These are phyloP conservation scores for Tulasnella sp. DNA, from an alignment of 768 basidiomycete genomes.

Conservation along the genomic window DNA sequence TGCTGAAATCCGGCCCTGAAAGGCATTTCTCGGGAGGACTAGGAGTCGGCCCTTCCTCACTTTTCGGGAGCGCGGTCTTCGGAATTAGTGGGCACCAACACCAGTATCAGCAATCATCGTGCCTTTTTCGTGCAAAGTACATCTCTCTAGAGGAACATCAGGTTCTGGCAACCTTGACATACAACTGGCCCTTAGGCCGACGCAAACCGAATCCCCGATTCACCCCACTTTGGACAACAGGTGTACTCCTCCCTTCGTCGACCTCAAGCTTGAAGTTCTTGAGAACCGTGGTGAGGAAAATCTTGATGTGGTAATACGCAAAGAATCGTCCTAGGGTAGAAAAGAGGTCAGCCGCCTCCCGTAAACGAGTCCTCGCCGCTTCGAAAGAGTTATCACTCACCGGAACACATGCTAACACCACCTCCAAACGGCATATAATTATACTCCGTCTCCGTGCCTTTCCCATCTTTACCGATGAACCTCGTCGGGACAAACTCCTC, in stretches of 20 bases:
- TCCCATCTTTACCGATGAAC: background rate
- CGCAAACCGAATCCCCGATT: constrained; percentile 19
- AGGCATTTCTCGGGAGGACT: too few species aligned
- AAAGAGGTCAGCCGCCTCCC: too few species aligned
- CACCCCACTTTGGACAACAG: background rate
- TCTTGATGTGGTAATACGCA: constrained; percentile 16
- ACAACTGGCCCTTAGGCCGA: constrained; percentile 3
- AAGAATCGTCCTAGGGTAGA: background rate
- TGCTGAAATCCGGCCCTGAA: too few species aligned
- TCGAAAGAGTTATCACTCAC: background rate
- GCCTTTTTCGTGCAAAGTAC: background rate
- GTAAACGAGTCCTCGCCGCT: too few species aligned
- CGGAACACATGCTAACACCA: constrained; percentile 14
- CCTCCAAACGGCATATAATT: constrained; percentile 22
- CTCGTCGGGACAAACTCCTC: background rate
- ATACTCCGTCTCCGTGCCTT: background rate
- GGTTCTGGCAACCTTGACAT: constrained; percentile 15
- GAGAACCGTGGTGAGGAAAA: background rate
- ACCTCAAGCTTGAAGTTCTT: constrained; percentile 20
- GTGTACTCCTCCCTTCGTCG: background rate
- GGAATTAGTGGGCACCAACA: too few species aligned
- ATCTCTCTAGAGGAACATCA: background rate
- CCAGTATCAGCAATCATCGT: too few species aligned
- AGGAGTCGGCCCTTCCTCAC: too few species aligned
- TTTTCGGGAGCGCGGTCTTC: too few species aligned